phyloP scores from a whole-genome alignment of 192 early-diverging fungal genomes.

The Chytriomyces hyalinus region DNA sequence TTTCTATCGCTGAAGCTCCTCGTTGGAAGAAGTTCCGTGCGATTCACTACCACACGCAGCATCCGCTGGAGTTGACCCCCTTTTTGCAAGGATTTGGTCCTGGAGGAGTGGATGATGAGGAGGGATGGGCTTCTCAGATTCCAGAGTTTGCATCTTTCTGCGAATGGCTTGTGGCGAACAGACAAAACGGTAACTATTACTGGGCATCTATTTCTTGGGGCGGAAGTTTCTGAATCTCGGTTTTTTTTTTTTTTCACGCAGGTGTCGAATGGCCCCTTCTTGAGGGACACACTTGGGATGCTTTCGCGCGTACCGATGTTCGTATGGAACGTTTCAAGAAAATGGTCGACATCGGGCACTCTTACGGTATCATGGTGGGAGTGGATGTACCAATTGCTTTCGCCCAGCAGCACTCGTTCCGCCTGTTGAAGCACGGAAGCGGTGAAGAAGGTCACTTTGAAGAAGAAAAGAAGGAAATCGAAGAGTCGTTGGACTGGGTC shows the following conservation, averaged over 20 bases:
- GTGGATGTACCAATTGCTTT: conserved; percentile 36
- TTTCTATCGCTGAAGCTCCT: conserved; percentile 15
- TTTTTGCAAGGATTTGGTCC: conserved; percentile 35
- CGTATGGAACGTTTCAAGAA: conserved; percentile 10
- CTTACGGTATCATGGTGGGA: conserved; percentile 29
- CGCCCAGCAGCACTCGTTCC: conserved; percentile 39
- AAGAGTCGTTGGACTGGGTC: conserved; percentile 32
- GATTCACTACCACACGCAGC: conserved; percentile 43
- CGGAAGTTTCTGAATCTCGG: background rate
- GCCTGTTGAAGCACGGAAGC: conserved; percentile 21
- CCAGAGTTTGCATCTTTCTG: conserved; percentile 24
- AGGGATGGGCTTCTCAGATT: conserved; percentile 29
- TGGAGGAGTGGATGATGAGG: conserved; percentile 4
- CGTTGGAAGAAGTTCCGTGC: conserved; percentile 36
- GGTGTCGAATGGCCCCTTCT: conserved; percentile 34
- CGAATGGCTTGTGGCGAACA: conserved; percentile 39
- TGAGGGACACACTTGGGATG: conserved; percentile 27
- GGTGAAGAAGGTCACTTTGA: conserved; percentile 22
- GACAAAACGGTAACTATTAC: conserved; percentile 15
- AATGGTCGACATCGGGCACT: conserved; percentile 28
- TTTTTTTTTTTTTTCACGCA: background rate
- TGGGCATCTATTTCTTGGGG: background rate
- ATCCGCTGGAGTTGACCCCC: conserved; percentile 32
- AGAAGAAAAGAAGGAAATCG: conserved; percentile 32
- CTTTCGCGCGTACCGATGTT: conserved; percentile 27